Conservation (phyloP, 805 yeast genomes). For the Candida argentea region DNA sequence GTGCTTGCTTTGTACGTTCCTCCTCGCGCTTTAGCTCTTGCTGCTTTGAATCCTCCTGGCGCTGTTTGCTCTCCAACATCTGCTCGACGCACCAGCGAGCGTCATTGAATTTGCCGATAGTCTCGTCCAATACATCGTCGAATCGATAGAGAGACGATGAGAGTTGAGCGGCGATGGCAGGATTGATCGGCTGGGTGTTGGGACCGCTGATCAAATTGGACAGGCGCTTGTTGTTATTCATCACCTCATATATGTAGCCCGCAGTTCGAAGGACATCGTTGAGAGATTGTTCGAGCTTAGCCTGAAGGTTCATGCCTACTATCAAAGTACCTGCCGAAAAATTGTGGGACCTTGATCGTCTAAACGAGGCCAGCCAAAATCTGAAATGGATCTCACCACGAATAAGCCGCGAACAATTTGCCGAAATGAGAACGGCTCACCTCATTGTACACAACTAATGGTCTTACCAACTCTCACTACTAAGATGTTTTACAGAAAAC, state of each 20-base stretch:
- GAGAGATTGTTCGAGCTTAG: constrained; percentile 28
- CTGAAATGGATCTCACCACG: too few species aligned
- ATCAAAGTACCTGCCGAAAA: too few species aligned
- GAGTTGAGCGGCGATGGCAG: constrained; percentile 25
- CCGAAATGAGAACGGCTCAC: too few species aligned
- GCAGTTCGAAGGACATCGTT: constrained; percentile 31
- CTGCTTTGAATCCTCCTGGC: constrained; percentile 27
- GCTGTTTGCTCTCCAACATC: constrained; percentile 31
- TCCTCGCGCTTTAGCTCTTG: constrained; percentile 18
- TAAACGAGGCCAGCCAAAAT: too few species aligned
- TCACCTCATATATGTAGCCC: constrained; percentile 34
- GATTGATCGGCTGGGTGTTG: constrained; percentile 30
- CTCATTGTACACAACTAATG: too few species aligned
- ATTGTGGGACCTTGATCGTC: too few species aligned
- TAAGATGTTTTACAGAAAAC: too few species aligned
- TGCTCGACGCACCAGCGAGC: constrained; percentile 35
- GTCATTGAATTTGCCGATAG: constrained; percentile 30
- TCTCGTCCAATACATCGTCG: constrained; percentile 34
- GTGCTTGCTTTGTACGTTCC: constrained; percentile 16
- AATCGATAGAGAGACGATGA: constrained; percentile 24
- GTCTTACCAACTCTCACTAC: too few species aligned
- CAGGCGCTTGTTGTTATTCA: constrained; percentile 30
- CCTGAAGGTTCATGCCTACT: constrained; percentile 30
- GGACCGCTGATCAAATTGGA: constrained; percentile 32
- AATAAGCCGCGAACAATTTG: too few species aligned